Evolutionary conservation across 345 rosid species (phyloP).

Genomic region (Eutrema japonicum): DNA sequence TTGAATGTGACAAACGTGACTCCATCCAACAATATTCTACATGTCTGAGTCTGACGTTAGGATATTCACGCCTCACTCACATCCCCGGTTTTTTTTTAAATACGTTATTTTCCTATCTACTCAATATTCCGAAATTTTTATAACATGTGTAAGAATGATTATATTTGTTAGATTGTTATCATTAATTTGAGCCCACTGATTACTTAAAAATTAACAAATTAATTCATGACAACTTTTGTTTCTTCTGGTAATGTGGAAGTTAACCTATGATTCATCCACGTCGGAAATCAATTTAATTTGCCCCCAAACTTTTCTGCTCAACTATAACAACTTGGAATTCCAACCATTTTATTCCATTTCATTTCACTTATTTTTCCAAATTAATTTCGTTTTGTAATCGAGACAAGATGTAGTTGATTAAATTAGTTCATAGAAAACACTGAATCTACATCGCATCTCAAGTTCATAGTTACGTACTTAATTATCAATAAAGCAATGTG

Average conservation of each 20-base stretch:
- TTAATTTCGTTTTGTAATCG: slow-evolving; percentile 5
- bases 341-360: neutral
- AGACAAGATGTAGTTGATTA: neutral
- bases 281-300: slow-evolving; percentile 29
- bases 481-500: neutral
- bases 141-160: slow-evolving; percentile 11
- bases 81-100: too few species aligned
- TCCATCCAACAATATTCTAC: too few species aligned
- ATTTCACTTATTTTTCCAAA: neutral
- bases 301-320: slow-evolving; percentile 24
- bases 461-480: neutral
- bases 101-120: slow-evolving; percentile 8
- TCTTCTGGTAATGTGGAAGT: slow-evolving; percentile 16
- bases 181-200: neutral
- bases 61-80: too few species aligned
- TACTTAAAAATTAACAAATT: slow-evolving; percentile 18
- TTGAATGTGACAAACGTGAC: too few species aligned
- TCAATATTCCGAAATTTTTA: neutral
- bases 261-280: slow-evolving; percentile 8
- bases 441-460: slow-evolving; percentile 19
- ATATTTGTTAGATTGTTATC: neutral
- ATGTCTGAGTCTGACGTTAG: too few species aligned
- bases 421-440: neutral
- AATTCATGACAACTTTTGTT: slow-evolving; percentile 40
- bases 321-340: slow-evolving; percentile 18